Conservation (phyloP, 805 yeast species). For the Suhomyces canberraensis region DNA sequence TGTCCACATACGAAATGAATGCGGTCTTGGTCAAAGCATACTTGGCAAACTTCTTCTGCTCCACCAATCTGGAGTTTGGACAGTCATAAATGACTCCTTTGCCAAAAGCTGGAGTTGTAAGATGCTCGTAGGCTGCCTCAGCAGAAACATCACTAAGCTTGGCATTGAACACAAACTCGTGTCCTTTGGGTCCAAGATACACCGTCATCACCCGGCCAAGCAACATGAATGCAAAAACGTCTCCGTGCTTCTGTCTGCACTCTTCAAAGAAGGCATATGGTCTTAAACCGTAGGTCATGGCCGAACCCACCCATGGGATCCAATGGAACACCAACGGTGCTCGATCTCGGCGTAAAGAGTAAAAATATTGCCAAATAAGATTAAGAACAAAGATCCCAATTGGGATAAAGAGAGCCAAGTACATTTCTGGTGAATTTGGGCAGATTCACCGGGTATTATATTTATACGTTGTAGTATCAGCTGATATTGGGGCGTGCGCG, state of each 20-base stretch:
- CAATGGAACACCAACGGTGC: conserved; percentile 88
- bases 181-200: conserved; percentile 94
- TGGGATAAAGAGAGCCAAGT: conserved; percentile 37
- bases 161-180: conserved; percentile 91
- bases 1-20: conserved; percentile 81
- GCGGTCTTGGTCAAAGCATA: conserved; percentile 82
- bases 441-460: no score
- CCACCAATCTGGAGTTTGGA: conserved; percentile 90
- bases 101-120: conserved; percentile 97
- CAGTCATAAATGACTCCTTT: conserved; percentile 96
- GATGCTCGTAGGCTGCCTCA: conserved; percentile 89
- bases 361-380: conserved; percentile 56
- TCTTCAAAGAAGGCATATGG: conserved; percentile 88
- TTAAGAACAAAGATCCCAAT: conserved; percentile 40
- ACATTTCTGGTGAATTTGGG: conserved; percentile 3
- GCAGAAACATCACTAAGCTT: conserved; percentile 88
- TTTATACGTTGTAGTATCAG: conserved; percentile 3
- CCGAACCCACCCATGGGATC: conserved; percentile 95
- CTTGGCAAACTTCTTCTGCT: conserved; percentile 95
- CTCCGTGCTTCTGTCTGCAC: conserved; percentile 82
- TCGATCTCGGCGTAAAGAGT: conserved; percentile 69
- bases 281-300: conserved; percentile 82
- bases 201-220: conserved; percentile 94
- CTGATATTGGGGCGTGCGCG: conserved; percentile 2
- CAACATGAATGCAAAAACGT: conserved; percentile 83